A percentile compares a stretch with the other conserved stretches of the same genome.
phyloP scores from a whole-genome alignment of 2,329 filamentous ascomycete genomes.

The Ophiostoma tasmaniense region DNA sequence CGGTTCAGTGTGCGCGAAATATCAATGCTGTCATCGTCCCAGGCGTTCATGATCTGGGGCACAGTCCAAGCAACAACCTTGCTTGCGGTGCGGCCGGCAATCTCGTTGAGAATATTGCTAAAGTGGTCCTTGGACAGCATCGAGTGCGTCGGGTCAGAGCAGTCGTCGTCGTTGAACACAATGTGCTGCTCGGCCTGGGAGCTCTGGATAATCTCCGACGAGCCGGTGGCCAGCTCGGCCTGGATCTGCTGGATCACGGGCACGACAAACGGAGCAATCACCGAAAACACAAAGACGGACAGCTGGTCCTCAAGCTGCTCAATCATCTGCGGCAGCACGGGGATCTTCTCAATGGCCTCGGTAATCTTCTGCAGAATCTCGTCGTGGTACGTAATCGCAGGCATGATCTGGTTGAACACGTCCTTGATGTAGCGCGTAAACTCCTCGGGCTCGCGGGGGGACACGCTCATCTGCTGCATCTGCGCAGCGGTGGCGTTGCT shows the following conservation, averaged over 20 bases:
- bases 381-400: conserved; percentile 85
- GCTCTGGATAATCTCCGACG: conserved; percentile 77
- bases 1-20: conserved; percentile 61
- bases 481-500: conserved; percentile 65
- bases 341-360: conserved; percentile 73
- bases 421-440: conserved; percentile 70
- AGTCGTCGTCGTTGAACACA: conserved; percentile 73
- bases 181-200: conserved; percentile 76
- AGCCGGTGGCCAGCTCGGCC: conserved; percentile 75
- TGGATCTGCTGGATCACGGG: conserved; percentile 83
- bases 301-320: conserved; percentile 83
- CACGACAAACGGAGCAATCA: conserved; percentile 79
- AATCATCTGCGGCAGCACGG: conserved; percentile 72
- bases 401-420: conserved; percentile 72
- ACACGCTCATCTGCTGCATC: conserved; percentile 64
- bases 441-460: conserved; percentile 72
- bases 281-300: conserved; percentile 82
- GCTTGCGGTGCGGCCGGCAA: conserved; percentile 74
- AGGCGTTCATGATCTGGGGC: conserved; percentile 78
- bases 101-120: conserved; percentile 78
- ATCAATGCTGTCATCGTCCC: conserved; percentile 69
- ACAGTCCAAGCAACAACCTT: conserved; percentile 76
- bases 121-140: conserved; percentile 97
- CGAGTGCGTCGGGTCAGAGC: conserved; percentile 79
- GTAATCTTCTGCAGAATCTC: conserved; percentile 73